These are phyloP conservation scores for Cadophora sp. DNA, from an alignment of 2,329 filamentous ascomycete species.

Conservation along the genomic window DNA sequence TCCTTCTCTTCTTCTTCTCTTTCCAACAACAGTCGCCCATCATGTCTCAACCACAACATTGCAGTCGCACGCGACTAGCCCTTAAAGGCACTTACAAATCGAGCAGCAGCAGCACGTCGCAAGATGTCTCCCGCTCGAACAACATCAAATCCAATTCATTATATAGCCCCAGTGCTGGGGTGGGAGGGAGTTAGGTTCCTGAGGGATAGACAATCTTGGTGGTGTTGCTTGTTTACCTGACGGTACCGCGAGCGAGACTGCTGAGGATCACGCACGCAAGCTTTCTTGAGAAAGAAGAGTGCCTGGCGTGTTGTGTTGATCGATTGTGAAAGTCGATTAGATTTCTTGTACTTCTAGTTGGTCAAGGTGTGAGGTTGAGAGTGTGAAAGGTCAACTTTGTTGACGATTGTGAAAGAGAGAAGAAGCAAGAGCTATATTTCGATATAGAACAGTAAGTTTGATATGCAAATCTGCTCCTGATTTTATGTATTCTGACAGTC, in stretches of 20 bases:
- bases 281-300: background rate
- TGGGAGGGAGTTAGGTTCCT: conserved; percentile 41
- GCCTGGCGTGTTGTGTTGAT: background rate
- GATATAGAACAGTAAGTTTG: conserved; percentile 29
- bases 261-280: conserved; percentile 32
- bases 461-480: background rate
- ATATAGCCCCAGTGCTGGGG: conserved; percentile 45
- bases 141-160: conserved; percentile 10
- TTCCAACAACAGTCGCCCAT: conserved; percentile 34
- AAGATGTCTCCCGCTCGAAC: conserved; percentile 38
- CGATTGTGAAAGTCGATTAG: background rate
- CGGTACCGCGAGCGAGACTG: conserved; percentile 36
- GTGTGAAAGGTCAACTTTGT: background rate
- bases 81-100: background rate
- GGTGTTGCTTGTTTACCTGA: conserved; percentile 38
- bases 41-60: conserved; percentile 37
- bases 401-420: background rate
- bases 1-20: conserved; percentile 9
- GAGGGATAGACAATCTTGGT: conserved; percentile 9
- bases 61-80: conserved; percentile 40
- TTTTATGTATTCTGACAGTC: conserved; percentile 20
- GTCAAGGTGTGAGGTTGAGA: conserved; percentile 23
- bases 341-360: background rate
- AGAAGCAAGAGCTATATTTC: conserved; percentile 23
- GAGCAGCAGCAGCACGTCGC: conserved; percentile 37